phyloP scores from a whole-genome alignment of 2,329 filamentous ascomycete species.

The Niveomyces coronatus region DNA sequence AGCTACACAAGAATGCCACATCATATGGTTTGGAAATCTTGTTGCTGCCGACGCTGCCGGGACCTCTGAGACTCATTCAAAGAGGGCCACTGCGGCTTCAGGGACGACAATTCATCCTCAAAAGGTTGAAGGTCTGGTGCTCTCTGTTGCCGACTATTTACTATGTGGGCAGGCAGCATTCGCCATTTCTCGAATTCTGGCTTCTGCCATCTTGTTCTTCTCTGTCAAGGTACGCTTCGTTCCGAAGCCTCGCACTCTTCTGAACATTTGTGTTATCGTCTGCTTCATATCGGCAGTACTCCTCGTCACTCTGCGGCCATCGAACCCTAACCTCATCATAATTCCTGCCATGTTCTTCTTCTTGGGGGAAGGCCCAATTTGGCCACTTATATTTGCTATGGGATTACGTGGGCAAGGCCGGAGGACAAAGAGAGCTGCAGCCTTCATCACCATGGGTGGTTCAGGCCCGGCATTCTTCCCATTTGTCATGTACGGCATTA shows the following conservation, averaged over 20 bases:
- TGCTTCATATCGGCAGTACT: slow-evolving; percentile 48
- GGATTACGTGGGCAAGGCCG: slow-evolving; percentile 70
- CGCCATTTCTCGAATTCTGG: slow-evolving; percentile 61
- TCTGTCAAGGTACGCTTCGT: slow-evolving; percentile 36
- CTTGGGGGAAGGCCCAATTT: slow-evolving; percentile 75
- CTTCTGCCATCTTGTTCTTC: slow-evolving; percentile 52
- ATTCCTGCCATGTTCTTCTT: slow-evolving; percentile 61
- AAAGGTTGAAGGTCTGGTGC: slow-evolving; percentile 33
- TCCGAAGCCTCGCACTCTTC: slow-evolving; percentile 59
- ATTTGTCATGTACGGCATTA: slow-evolving; percentile 60
- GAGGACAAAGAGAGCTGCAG: slow-evolving; percentile 70
- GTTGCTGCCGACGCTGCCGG: slow-evolving; percentile 28
- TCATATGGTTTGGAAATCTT: slow-evolving; percentile 48
- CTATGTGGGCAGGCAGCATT: slow-evolving; percentile 65
- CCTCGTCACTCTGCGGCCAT: slow-evolving; percentile 33
- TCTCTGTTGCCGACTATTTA: slow-evolving; percentile 54
- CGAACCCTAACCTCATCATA: slow-evolving; percentile 37
- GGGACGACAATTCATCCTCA: slow-evolving; percentile 16
- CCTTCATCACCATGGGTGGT: slow-evolving; percentile 67
- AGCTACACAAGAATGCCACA: slow-evolving; percentile 58
- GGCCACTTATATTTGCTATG: slow-evolving; percentile 71
- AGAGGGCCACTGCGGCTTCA: slow-evolving; percentile 19
- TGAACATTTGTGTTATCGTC: slow-evolving; percentile 50
- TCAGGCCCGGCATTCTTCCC: slow-evolving; percentile 66
- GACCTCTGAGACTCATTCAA: slow-evolving; percentile 15